These are phyloP conservation scores for Pyrenochaeta sp. DNA, from an alignment of 2,329 filamentous ascomycete species.

Conservation along the genomic window DNA sequence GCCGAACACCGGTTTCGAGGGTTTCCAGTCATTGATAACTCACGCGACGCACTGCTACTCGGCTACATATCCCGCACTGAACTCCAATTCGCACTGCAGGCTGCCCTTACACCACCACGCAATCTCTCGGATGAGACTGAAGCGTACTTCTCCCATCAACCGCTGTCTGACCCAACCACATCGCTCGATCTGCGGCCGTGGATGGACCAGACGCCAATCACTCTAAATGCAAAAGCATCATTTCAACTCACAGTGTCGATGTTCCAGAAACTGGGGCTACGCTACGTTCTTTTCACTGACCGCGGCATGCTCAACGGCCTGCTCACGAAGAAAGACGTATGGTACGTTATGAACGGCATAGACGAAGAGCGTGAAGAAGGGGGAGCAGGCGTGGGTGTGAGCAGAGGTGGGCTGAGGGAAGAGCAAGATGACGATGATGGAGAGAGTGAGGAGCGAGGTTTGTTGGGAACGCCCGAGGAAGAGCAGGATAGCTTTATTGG, in stretches of 20 bases:
- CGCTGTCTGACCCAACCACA: constrained; percentile 73
- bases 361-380: constrained; percentile 48
- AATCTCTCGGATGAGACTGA: constrained; percentile 75
- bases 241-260: constrained; percentile 89
- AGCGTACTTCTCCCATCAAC: constrained; percentile 84
- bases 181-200: constrained; percentile 91
- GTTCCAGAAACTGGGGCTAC: constrained; percentile 91
- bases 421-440: constrained; percentile 37
- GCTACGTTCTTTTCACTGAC: constrained; percentile 89
- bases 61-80: constrained; percentile 96
- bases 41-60: constrained; percentile 78
- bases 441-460: constrained; percentile 51
- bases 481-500: constrained; percentile 31
- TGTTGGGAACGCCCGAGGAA: constrained; percentile 41
- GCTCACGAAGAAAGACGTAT: constrained; percentile 96
- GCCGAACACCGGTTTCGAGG: constrained; percentile 81
- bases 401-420: constrained; percentile 46
- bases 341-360: constrained; percentile 81
- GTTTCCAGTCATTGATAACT: constrained; percentile 87
- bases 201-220: constrained; percentile 99
- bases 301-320: constrained; percentile 83
- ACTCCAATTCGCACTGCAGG: constrained; percentile 79
- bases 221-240: constrained; percentile 76
- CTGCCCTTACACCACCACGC: constrained; percentile 65
- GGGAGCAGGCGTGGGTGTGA: constrained; percentile 46